Evolutionary conservation across 768 basidiomycete species (phyloP).

Genomic region (Rhizopogon vesiculosus): DNA sequence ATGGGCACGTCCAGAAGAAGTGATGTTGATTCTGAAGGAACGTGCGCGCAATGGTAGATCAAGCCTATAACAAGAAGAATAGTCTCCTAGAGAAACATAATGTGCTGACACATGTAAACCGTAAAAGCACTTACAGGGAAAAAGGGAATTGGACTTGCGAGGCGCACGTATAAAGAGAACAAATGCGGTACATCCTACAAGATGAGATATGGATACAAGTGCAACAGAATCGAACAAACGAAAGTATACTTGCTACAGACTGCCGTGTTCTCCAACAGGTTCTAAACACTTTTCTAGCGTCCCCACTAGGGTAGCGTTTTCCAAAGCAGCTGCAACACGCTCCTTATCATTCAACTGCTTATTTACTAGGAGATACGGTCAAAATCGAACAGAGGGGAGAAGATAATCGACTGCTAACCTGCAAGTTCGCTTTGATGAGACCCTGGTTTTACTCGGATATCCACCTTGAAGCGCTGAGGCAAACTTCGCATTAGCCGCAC

Average conservation of each 20-base stretch:
- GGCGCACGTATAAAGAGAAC: neutral
- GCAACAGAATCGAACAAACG: neutral
- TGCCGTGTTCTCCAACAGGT: slow-evolving; percentile 21
- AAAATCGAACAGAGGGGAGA: neutral
- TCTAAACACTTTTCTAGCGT: slow-evolving; percentile 80
- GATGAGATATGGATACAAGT: slow-evolving; percentile 3
- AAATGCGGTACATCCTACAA: neutral
- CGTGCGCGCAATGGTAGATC: neutral
- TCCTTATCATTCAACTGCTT: slow-evolving; percentile 99
- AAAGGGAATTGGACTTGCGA: neutral
- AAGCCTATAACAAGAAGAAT: neutral
- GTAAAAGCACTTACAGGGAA: neutral
- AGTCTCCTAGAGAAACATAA: neutral
- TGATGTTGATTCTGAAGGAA: neutral
- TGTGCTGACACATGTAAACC: neutral
- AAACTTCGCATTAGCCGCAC: slow-evolving; percentile 87
- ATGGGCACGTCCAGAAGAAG: neutral
- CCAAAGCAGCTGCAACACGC: slow-evolving; percentile 93
- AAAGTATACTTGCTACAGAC: neutral
- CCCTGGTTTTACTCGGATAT: slow-evolving; percentile 89
- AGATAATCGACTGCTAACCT: slow-evolving; percentile 40
- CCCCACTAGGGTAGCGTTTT: slow-evolving; percentile 81
- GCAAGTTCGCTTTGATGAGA: slow-evolving; percentile 94
- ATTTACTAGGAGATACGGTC: slow-evolving; percentile 58
- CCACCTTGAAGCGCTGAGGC: slow-evolving; percentile 90